These are phyloP conservation scores for Kalmusia sp. DNA, from an alignment of 2,329 filamentous ascomycete species.

Conservation along the genomic window DNA sequence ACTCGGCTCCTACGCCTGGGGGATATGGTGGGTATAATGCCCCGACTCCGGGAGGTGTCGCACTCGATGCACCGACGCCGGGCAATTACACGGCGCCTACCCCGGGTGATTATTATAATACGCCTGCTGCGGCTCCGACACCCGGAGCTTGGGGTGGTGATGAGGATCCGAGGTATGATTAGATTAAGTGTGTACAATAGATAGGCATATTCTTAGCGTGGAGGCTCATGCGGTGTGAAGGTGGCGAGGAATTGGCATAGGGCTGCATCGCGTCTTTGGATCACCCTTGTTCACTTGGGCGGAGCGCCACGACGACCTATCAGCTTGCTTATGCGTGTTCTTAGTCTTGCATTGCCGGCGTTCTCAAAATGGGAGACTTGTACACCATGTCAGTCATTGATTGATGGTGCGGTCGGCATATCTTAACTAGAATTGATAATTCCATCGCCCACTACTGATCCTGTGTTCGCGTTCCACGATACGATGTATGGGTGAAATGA, in stretches of 20 bases:
- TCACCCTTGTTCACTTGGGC: conserved; percentile 57
- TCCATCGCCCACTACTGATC: too few relatives aligned
- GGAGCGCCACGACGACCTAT: too few relatives aligned
- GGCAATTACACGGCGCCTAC: conserved; percentile 50
- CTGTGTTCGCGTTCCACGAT: too few relatives aligned
- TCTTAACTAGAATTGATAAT: too few relatives aligned
- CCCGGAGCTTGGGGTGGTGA: conserved; percentile 55
- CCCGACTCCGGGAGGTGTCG: conserved; percentile 44
- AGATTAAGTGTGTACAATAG: conserved; percentile 16
- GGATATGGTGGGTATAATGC: conserved; percentile 45
- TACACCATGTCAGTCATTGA: too few relatives aligned
- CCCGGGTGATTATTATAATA: conserved; percentile 42
- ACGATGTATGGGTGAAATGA: too few relatives aligned
- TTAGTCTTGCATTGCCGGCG: conserved; percentile 2
- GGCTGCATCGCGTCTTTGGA: not conserved
- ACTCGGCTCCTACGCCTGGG: conserved; percentile 44
- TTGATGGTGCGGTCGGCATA: too few relatives aligned
- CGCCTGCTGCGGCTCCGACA: conserved; percentile 62
- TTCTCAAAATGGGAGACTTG: not conserved
- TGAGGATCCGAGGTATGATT: conserved; percentile 30
- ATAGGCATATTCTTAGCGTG: too few relatives aligned
- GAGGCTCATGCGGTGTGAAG: too few relatives aligned
- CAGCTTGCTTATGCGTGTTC: not conserved
- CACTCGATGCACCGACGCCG: conserved; percentile 48
- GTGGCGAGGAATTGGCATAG: too few relatives aligned